Percentiles rank a stretch among this genome's conserved stretches.
These are phyloP conservation scores for Cercospora janseana DNA, from an alignment of 2,329 filamentous ascomycete species.

Conservation along the genomic window DNA sequence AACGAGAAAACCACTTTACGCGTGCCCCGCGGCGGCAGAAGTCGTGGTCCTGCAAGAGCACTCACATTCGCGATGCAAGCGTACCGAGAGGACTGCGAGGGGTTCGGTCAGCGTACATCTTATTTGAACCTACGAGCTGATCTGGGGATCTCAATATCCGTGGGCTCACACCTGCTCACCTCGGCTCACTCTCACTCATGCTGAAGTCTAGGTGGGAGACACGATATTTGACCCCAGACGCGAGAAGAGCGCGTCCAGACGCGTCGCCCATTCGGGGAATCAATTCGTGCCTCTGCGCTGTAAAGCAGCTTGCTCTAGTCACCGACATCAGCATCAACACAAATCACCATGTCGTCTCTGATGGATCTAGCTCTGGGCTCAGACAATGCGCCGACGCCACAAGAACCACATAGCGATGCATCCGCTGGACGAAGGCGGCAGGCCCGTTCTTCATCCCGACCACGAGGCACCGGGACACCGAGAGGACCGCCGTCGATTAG, in stretches of 20 bases:
- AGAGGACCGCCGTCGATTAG: conserved; percentile 54
- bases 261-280: conserved; percentile 11
- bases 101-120: no score
- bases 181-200: no score
- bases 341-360: conserved; percentile 50
- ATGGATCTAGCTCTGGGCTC: conserved; percentile 52
- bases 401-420: conserved; percentile 42
- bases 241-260: conserved; percentile 7
- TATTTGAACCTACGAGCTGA: no score
- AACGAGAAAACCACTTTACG: conserved; percentile 13
- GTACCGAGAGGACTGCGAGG: no score
- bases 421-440: conserved; percentile 34
- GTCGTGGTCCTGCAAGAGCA: not conserved
- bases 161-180: no score
- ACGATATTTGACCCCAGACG: conserved; percentile 9
- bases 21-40: conserved; percentile 3
- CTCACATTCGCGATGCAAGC: no score
- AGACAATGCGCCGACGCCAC: conserved; percentile 40
- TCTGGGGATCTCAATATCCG: no score
- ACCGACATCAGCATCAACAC: conserved; percentile 1
- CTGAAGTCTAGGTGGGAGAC: no score
- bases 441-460: conserved; percentile 54
- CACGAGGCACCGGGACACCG: conserved; percentile 27
- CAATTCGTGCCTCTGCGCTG: conserved; percentile 3
- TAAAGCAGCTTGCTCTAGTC: not conserved